A percentile compares a stretch with the other conserved stretches of the same genome.
phyloP scores from a whole-genome alignment of 148 eudicot species.

The Gaultheria prostrata region DNA sequence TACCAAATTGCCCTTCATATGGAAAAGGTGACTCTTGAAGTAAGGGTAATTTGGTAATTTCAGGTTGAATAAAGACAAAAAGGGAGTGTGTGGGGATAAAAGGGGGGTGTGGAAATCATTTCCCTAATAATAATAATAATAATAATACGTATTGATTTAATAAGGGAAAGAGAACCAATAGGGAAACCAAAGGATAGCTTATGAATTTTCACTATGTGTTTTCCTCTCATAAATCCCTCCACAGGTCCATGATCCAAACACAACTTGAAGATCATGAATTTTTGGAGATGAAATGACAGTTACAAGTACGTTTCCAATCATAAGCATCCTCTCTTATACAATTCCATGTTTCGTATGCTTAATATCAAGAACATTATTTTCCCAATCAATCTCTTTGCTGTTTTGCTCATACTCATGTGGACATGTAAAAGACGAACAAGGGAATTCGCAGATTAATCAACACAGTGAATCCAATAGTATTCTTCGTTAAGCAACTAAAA shows the following conservation, averaged over 20 bases:
- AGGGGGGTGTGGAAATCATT: too few relatives aligned
- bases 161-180: too few relatives aligned
- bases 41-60: too few relatives aligned
- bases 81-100: too few relatives aligned
- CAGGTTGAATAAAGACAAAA: too few relatives aligned
- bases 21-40: too few relatives aligned
- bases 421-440: neutral
- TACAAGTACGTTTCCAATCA: neutral
- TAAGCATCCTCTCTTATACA: neutral
- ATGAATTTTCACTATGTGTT: too few relatives aligned
- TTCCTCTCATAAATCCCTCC: neutral
- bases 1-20: too few relatives aligned
- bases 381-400: neutral
- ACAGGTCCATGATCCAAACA: neutral
- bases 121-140: too few relatives aligned
- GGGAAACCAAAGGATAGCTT: neutral
- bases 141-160: too few relatives aligned
- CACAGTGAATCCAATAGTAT: neutral
- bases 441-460: neutral
- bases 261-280: too few relatives aligned
- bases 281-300: neutral
- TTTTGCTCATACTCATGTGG: neutral
- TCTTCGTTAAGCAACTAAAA: neutral
- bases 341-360: neutral
- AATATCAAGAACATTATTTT: neutral